Percentiles rank a stretch among this genome's conserved stretches.
Evolutionary conservation across 495 filamentous ascomycete genomes (phyloP).

Genomic region (Penicillium lividum): DNA sequence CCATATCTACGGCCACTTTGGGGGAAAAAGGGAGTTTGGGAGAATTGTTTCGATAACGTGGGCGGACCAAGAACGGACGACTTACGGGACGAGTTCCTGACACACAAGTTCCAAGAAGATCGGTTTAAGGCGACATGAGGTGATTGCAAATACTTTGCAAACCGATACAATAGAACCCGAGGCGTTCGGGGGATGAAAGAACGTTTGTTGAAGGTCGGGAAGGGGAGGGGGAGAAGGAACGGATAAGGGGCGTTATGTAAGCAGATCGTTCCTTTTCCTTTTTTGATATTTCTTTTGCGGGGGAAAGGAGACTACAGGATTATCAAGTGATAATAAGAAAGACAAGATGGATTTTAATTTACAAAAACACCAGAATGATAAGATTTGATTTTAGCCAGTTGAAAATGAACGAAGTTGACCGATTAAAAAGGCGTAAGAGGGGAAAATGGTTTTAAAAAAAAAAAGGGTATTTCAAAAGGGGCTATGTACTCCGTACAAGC

Average conservation of each 20-base stretch:
- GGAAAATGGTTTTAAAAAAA: conserved; percentile 1
- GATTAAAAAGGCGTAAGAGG: conserved; percentile 7
- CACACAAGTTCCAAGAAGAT: conserved; percentile 36
- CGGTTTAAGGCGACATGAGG: conserved; percentile 47
- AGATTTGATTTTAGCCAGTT: neutral
- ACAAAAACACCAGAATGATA: neutral
- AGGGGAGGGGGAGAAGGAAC: conserved; percentile 19
- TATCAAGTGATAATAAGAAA: neutral
- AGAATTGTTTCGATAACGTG: neutral
- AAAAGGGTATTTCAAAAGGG: conserved; percentile 26
- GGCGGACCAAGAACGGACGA: conserved; percentile 10
- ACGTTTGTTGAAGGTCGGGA: conserved; percentile 20
- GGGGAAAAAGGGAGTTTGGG: neutral
- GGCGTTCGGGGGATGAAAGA: conserved; percentile 23
- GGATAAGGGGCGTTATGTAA: conserved; percentile 26
- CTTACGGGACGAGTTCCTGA: conserved; percentile 41
- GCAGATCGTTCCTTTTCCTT: conserved; percentile 6
- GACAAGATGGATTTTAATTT: neutral
- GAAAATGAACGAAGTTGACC: neutral
- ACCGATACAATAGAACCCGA: conserved; percentile 17
- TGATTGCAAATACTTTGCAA: conserved; percentile 20
- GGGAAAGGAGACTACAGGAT: conserved; percentile 12
- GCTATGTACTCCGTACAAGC: conserved; percentile 9
- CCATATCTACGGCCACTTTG: neutral
- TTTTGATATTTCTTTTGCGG: conserved; percentile 22